Base-by-base conservation (phyloP, 2,329 filamentous ascomycete genomes). In the Apiospora phragmitis region DNA sequence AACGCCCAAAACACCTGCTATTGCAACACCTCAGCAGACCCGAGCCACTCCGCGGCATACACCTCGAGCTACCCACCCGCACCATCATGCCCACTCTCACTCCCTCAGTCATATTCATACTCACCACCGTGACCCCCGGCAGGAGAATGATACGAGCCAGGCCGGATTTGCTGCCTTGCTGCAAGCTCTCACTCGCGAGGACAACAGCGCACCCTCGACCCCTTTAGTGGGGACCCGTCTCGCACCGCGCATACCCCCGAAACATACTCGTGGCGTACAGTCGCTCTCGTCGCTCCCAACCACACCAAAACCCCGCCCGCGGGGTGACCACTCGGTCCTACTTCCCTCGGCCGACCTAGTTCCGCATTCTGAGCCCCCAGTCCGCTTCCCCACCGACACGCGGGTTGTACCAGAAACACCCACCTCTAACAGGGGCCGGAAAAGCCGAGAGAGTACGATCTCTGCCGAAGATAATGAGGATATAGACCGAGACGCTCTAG, bases 361-460 rank as follows among this genome's bases (percentile, higher is more conserved):
- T 2, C 86, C 88, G 8, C 88, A 88, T 76, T 89, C 85, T 72
- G 90, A 89, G 81, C 87, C 88, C 18, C 83, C 83, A 4, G 85
- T 86, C 26, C 84, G 85, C 55, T 83, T 84, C 71, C 71, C 75
- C 12, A 79, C 78, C 71, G 55, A 62, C 29, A 74, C 77, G 67
- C 82, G 83, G n/a, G 83, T 83, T 70, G 77, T 81, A 2, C 83
- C 85, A 7, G 83, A 83, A n/a, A 86, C 85, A 0, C 84, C 86
- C 1, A 79, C 78, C 67, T 77, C 79, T 45, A 70, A 70, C 49
- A 83, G 84, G 67, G 86, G 88, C 47, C 89, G 89, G 68, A 90
- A 91, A 80, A 94, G 94, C 80, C 90, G 93, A 71, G 94, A 97
- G 80, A 95, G 93, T 82, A 97, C 94, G 1, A 94, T 96, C 67